phyloP scores from a whole-genome alignment of 2,329 filamentous ascomycete species.

The Cytospora chrysosperma region DNA sequence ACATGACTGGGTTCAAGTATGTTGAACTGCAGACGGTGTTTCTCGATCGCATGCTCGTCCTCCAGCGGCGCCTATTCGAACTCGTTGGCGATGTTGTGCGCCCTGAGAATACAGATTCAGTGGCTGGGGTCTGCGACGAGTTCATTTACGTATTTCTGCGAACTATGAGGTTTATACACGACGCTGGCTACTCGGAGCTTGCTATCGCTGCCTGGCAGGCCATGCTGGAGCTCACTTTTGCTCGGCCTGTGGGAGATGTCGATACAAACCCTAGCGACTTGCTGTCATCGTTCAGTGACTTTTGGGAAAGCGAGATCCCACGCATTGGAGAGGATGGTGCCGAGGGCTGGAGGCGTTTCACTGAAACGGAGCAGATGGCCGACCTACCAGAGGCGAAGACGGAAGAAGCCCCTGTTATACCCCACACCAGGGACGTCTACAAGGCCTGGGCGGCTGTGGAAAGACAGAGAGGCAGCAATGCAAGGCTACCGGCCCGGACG shows the following conservation, averaged over 20 bases:
- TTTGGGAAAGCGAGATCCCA: conserved; percentile 83
- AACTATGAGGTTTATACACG: conserved; percentile 69
- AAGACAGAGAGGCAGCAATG: conserved; percentile 42
- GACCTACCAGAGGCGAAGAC: conserved; percentile 43
- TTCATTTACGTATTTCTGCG: conserved; percentile 72
- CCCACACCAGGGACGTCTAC: conserved; percentile 45
- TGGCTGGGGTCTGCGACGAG: conserved; percentile 36
- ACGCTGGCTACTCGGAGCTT: conserved; percentile 76
- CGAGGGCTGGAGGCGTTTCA: conserved; percentile 66
- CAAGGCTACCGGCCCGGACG: conserved; percentile 67
- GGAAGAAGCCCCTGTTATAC: conserved; percentile 25
- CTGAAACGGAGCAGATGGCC: conserved; percentile 35
- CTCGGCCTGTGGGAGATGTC: conserved; percentile 44
- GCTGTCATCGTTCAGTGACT: conserved; percentile 60
- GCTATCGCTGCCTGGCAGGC: conserved; percentile 83
- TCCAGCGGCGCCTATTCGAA: conserved; percentile 25
- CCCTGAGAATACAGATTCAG: neutral
- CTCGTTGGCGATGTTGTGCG: neutral
- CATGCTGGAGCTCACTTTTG: conserved; percentile 69
- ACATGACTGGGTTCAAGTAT: conserved; percentile 65
- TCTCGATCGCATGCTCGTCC: conserved; percentile 52
- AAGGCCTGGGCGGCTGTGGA: conserved; percentile 57
- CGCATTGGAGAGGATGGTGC: conserved; percentile 74
- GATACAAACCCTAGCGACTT: neutral
- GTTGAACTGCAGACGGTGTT: conserved; percentile 63